Percentiles rank a stretch among this genome's conserved stretches.
These are phyloP conservation scores for Closterium sp. DNA, from an alignment of 139 green algal species.

Conservation along the genomic window DNA sequence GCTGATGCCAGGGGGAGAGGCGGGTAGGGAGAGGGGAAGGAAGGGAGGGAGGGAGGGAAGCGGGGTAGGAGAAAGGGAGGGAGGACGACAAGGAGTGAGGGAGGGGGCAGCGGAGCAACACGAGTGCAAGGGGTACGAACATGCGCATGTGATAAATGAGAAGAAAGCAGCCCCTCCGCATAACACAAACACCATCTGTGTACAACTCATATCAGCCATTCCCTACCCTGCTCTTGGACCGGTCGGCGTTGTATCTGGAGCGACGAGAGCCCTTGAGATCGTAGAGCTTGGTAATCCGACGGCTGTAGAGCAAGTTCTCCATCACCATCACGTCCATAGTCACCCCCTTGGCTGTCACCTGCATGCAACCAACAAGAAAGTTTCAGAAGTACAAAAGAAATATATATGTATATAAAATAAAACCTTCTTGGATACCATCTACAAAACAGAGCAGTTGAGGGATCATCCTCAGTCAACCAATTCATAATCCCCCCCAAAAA, in stretches of 20 bases:
- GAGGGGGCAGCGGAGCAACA: conserved; percentile 7
- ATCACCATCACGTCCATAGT: conserved; percentile 77
- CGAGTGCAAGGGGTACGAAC: no score
- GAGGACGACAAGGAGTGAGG: background rate
- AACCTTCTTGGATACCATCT: no score
- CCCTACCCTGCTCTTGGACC: conserved; percentile 36
- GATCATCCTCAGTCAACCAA: no score
- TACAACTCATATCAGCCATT: no score
- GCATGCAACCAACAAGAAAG: background rate
- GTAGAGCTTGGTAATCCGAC: conserved; percentile 74
- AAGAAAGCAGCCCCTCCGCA: no score
- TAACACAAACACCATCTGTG: no score
- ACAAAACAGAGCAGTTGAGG: no score
- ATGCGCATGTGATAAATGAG: no score
- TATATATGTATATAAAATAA: conserved; percentile 10
- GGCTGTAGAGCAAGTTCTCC: conserved; percentile 92
- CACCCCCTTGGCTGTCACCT: conserved; percentile 23
- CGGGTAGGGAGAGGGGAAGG: background rate
- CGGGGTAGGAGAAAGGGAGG: background rate
- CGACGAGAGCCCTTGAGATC: conserved; percentile 87
- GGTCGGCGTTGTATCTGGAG: conserved; percentile 65
- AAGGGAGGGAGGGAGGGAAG: conserved; percentile 6
- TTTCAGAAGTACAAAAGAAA: background rate
- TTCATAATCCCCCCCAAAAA: no score
- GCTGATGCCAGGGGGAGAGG: background rate